Conservation (phyloP, 129 eudicot genomes). For the Gnaphalium uliginosum region DNA sequence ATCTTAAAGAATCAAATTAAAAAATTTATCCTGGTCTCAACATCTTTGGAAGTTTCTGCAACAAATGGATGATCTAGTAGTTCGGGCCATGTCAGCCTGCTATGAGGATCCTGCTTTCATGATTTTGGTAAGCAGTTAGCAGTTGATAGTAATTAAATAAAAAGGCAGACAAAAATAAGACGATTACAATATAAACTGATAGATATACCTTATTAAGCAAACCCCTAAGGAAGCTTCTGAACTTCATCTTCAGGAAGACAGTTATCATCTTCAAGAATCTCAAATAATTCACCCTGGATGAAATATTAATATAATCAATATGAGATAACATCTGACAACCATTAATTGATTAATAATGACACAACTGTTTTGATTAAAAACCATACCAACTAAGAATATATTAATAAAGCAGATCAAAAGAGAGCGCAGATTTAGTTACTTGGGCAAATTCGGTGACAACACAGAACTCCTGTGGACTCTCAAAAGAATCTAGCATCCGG, state of each 20-base stretch:
- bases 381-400: not conserved
- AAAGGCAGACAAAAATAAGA: not conserved
- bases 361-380: not conserved
- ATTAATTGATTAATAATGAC: not conserved
- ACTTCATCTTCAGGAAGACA: constrained; percentile 96
- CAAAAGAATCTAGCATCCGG: constrained; percentile 89
- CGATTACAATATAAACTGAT: not conserved
- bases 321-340: constrained; percentile 8
- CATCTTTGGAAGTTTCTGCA: constrained; percentile 56
- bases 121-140: constrained; percentile 7
- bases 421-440: constrained; percentile 32
- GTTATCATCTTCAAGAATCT: constrained; percentile 93
- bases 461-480: constrained; percentile 92
- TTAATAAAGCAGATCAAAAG: not conserved
- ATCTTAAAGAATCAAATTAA: not conserved
- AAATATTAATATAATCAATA: not conserved
- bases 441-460: constrained; percentile 96
- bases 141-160: constrained; percentile 9
- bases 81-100: constrained; percentile 90
- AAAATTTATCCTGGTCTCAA: constrained; percentile 51
- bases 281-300: constrained; percentile 92
- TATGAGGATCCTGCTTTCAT: constrained; percentile 69
- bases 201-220: constrained; percentile 79
- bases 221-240: constrained; percentile 82
- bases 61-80: constrained; percentile 97